Base-by-base conservation (phyloP, 192 early-diverging fungal genomes). In the Helicostylum pulchrum region DNA sequence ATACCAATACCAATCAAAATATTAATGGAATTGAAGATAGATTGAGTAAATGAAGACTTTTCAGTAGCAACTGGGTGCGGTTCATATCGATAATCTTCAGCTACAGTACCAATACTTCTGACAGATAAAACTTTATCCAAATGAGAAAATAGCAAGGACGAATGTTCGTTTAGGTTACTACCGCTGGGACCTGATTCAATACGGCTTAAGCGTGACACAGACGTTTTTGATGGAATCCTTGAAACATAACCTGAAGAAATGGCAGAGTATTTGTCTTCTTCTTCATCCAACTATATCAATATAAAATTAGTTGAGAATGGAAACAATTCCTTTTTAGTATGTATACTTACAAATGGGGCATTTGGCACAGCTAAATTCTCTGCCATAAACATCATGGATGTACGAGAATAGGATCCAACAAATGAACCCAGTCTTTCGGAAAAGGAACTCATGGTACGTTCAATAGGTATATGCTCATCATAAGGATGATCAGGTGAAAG, bases 1-100 rank as follows among this genome's bases (percentile, higher is more conserved):
- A 90, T 82, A 31, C 83, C 88, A 61, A 90, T 82, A 12, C 85
- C 85, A 52, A 86, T 87, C 26, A 87, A 65, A 31, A 87, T 79
- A 62, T 87, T 87, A 44, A 87, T 75, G 4, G 74, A 75, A 65
- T 87, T 87, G 50, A 87, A 82, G 8, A 75, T 71, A 3, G 78
- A 80, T 57, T 80, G 78, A 7, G 66, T 53, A 50, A 72, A 80
- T 10, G 72, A 74, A n/a, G 78, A 80, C 64, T 72, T 76, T 42
- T 59, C 20, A 59, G 46, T 45, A 23, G 61, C 42, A 7, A 48
- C 42, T 32, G 43, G 51, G 19, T 70, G 68, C 10, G 68, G 55
- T 53, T 73, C 71, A 39, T 53, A 59, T 8, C 58, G 69, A 20
- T 65, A 48, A 11, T 65, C 69, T 48, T 73, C 71, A 36, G 71